A percentile compares a stretch with the other conserved stretches of the same genome.
These are phyloP conservation scores for Astrephomene gubernaculifera DNA, from an alignment of 139 green algal genomes.

Conservation along the genomic window DNA sequence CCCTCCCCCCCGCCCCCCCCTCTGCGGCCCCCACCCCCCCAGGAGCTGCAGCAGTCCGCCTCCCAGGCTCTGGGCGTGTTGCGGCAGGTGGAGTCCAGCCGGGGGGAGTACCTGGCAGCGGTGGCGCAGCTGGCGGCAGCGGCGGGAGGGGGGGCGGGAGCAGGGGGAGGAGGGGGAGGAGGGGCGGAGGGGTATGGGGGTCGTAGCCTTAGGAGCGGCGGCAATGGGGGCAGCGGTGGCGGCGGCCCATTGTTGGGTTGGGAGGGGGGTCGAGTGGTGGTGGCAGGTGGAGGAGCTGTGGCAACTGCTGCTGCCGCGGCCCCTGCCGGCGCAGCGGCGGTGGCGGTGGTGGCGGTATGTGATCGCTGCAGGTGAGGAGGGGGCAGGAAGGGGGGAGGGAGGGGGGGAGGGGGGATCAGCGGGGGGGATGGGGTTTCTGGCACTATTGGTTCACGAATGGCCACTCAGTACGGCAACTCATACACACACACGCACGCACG, in stretches of 20 bases:
- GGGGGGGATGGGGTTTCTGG: too few relatives aligned
- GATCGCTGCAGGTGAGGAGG: conserved; percentile 23
- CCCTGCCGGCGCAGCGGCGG: neutral
- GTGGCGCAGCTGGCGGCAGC: conserved; percentile 6
- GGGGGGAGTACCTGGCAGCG: neutral
- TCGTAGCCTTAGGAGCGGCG: neutral
- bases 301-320: too few relatives aligned
- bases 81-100: neutral
- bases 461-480: too few relatives aligned
- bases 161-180: neutral
- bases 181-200: too few relatives aligned
- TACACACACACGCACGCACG: too few relatives aligned
- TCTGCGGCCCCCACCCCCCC: neutral
- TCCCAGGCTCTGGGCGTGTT: neutral
- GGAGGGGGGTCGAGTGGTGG: neutral
- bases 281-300: too few relatives aligned
- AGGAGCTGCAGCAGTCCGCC: neutral
- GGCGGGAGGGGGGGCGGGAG: neutral
- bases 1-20: neutral
- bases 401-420: neutral
- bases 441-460: too few relatives aligned
- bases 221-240: neutral
- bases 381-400: neutral
- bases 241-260: neutral
- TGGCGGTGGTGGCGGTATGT: neutral